These are phyloP conservation scores for Aspergillus leporis DNA, from an alignment of 495 filamentous ascomycete species.

Conservation along the genomic window DNA sequence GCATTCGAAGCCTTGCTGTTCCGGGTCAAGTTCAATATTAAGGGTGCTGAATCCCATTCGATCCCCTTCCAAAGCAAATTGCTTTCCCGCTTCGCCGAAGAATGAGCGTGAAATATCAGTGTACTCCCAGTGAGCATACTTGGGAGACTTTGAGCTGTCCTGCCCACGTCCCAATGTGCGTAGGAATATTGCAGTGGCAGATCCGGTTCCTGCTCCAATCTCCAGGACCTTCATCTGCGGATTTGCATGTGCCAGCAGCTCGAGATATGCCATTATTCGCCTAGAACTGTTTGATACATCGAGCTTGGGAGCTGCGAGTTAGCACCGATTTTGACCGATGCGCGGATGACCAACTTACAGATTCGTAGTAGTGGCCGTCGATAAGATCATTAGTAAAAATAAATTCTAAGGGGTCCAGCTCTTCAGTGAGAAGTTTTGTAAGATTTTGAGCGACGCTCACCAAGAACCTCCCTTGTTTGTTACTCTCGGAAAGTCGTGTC, in stretches of 20 bases:
- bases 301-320: background rate
- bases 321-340: background rate
- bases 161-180: conserved; percentile 26
- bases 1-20: conserved; percentile 44
- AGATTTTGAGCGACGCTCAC: background rate
- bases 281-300: background rate
- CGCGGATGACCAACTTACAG: background rate
- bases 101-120: conserved; percentile 50
- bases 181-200: conserved; percentile 42
- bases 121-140: conserved; percentile 30
- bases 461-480: background rate
- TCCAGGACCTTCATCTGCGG: conserved; percentile 51
- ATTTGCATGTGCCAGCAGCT: conserved; percentile 34
- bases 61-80: conserved; percentile 6
- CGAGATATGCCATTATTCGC: conserved; percentile 21
- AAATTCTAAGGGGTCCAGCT: background rate
- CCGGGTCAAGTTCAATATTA: conserved; percentile 48
- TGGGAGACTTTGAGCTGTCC: conserved; percentile 15
- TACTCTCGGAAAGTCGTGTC: background rate
- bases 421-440: background rate
- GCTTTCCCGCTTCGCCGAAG: conserved; percentile 11
- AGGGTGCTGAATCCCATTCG: conserved; percentile 26
- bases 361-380: background rate
- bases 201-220: conserved; percentile 56
- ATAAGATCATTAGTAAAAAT: background rate